phyloP scores from a whole-genome alignment of 257 asterid species.

The Jacaranda mimosifolia region DNA sequence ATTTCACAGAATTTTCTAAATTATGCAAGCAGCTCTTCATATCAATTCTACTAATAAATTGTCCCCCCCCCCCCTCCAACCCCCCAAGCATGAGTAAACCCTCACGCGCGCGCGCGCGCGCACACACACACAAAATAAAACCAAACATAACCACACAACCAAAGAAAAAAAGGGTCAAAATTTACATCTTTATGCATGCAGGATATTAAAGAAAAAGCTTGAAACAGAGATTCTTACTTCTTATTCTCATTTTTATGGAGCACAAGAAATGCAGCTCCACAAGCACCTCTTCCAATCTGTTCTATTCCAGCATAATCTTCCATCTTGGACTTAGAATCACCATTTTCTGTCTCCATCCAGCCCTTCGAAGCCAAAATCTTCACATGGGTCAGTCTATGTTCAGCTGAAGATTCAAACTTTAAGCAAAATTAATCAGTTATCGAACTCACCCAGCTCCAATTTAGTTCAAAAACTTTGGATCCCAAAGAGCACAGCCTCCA shows the following conservation, averaged over 20 bases:
- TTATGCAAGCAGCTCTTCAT: conserved; percentile 28
- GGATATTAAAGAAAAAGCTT: conserved; percentile 28
- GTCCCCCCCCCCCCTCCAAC: neutral
- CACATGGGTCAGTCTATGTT: conserved; percentile 40
- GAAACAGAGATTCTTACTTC: conserved; percentile 55
- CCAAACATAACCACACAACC: conserved; percentile 8
- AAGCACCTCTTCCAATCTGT: conserved; percentile 93
- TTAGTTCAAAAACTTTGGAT: conserved; percentile 34
- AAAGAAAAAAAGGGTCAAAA: conserved; percentile 3
- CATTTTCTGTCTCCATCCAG: conserved; percentile 67
- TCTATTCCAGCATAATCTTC: conserved; percentile 77
- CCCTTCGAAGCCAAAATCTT: conserved; percentile 43
- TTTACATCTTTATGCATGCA: conserved; percentile 31
- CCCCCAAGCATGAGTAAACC: neutral
- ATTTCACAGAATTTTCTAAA: neutral
- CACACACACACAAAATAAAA: neutral
- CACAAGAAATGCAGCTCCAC: conserved; percentile 82
- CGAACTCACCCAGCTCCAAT: conserved; percentile 45
- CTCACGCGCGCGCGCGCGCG: neutral
- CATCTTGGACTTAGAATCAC: conserved; percentile 60
- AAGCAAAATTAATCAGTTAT: conserved; percentile 13
- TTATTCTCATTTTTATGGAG: conserved; percentile 71
- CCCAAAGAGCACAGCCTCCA: too few relatives aligned
- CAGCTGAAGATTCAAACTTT: conserved; percentile 38
- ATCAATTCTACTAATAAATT: neutral